Base-by-base conservation (phyloP, 2,329 filamentous ascomycete genomes). In the Uncinocarpus reesii region DNA sequence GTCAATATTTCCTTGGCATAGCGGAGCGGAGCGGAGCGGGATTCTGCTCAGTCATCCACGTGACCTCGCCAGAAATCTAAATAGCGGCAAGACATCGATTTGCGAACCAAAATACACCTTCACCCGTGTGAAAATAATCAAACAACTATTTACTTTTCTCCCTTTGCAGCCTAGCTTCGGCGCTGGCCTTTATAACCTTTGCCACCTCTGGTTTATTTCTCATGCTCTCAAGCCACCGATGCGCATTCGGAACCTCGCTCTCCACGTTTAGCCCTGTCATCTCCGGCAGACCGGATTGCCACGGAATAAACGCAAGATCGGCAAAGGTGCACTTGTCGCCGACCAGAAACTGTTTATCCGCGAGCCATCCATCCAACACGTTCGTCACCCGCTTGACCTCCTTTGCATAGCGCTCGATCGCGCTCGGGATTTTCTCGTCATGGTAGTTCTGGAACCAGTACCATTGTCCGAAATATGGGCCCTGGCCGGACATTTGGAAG, bases 321-420 rank as follows among this genome's bases (percentile, higher is more conserved):
- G 63, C 68, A 55, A 65, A 70, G 2, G 62, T 67, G 53, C 53
- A 61, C 52, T 70, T 73, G 52, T 70, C 61, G 4, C 65, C 68
- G 3, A 73, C 67, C 4, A 73, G 60, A 38, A 60, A 73, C 42
- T 61, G 58, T 3, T 36, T 47, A 29, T 49, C 42, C 24, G 31
- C 49, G 21, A 75, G 58, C 42, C 65, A 61, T 2, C 48, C 54
- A 6, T 77, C 69, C 20, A 78, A 51, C 1, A 77, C 72, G 1
- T 61, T 58, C 2, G 66, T 62, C 1, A 77, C 65, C 4, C 74
- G 66, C 13, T 63, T 60, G n/a, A 71, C 62, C 57, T 77, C 71
- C 7, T 68, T 64, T 10, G 54, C 53, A 58, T 77, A 78, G 6
- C 73, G 62, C 11, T 70, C 64, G 16, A 71, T 61, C 7, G 70